These are phyloP conservation scores for Tolypocladium ovalisporum DNA, from an alignment of 2,329 filamentous ascomycete genomes.

Conservation along the genomic window DNA sequence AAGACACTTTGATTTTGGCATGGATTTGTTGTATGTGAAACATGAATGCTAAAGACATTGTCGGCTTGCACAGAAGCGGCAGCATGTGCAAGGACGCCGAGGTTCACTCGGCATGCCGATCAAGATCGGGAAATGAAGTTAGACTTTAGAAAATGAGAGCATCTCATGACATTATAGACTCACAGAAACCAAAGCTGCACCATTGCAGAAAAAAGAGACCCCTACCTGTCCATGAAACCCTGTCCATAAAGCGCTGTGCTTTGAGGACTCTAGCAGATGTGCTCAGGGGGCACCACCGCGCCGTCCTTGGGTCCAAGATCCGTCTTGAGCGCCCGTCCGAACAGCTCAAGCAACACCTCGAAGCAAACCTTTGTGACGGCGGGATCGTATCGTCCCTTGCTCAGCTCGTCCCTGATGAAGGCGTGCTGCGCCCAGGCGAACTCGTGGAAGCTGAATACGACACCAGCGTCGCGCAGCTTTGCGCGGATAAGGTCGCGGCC, in stretches of 20 bases:
- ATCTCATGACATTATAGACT: background rate
- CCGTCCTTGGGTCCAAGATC: constrained; percentile 64
- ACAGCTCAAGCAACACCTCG: constrained; percentile 79
- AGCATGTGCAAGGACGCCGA: background rate
- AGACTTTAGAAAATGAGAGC: background rate
- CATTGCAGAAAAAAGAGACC: background rate
- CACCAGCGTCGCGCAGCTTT: constrained; percentile 66
- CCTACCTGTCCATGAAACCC: too few relatives aligned
- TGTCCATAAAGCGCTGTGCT: too few relatives aligned
- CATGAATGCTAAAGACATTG: background rate
- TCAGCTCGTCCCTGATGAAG: constrained; percentile 86
- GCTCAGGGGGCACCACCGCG: constrained; percentile 51
- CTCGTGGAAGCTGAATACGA: constrained; percentile 75
- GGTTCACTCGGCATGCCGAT: background rate
- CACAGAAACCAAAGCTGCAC: background rate
- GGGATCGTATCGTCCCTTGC: constrained; percentile 88
- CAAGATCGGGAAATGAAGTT: background rate
- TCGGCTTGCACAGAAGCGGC: background rate
- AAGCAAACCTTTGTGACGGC: constrained; percentile 81
- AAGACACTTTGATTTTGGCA: background rate
- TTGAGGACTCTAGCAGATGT: constrained; percentile 48
- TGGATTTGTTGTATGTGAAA: background rate
- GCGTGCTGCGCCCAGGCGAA: constrained; percentile 91
- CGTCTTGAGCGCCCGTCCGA: constrained; percentile 64
- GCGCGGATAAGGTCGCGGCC: constrained; percentile 76